phyloP scores from a whole-genome alignment of 108 stramenopile genomes.

The Fragilaria radians region DNA sequence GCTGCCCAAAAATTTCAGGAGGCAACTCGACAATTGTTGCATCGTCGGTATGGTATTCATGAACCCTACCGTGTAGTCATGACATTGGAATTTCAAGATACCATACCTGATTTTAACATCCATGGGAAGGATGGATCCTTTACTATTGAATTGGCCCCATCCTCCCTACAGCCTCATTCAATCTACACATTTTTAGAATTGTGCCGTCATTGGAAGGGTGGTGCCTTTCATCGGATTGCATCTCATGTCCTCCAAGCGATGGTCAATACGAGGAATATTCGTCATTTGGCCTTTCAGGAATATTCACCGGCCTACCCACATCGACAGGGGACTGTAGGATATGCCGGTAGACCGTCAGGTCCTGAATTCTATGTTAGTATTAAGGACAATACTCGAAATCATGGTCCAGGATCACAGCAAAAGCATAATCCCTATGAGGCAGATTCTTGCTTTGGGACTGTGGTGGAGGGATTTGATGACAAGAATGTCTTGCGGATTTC shows the following conservation, averaged over 20 bases:
- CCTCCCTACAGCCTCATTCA: conserved; percentile 52
- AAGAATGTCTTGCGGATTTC: conserved; percentile 26
- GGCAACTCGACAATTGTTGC: conserved; percentile 47
- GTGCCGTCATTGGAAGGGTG: conserved; percentile 56
- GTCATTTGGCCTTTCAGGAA: conserved; percentile 83
- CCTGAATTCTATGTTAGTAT: conserved; percentile 77
- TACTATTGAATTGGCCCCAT: conserved; percentile 63
- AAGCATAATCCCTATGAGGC: conserved; percentile 85
- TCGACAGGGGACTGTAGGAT: conserved; percentile 71
- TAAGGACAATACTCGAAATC: conserved; percentile 63
- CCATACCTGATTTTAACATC: conserved; percentile 50
- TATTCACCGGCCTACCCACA: conserved; percentile 73
- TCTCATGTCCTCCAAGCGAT: conserved; percentile 74
- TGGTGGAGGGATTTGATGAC: conserved; percentile 54
- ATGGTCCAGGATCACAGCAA: conserved; percentile 81
- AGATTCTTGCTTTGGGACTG: conserved; percentile 80
- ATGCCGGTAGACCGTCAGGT: conserved; percentile 81
- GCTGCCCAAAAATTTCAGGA: conserved; percentile 49
- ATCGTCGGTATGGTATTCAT: conserved; percentile 40
- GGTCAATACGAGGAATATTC: conserved; percentile 19
- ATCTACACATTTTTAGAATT: conserved; percentile 79
- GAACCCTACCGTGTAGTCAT: conserved; percentile 49
- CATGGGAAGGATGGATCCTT: conserved; percentile 39
- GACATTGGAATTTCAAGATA: conserved; percentile 62
- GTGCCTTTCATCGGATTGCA: conserved; percentile 79